Percentiles rank a stretch among this genome's conserved stretches.
Evolutionary conservation across 1,284 basidiomycete genomes (phyloP).

Genomic region (Mycena citricolor): DNA sequence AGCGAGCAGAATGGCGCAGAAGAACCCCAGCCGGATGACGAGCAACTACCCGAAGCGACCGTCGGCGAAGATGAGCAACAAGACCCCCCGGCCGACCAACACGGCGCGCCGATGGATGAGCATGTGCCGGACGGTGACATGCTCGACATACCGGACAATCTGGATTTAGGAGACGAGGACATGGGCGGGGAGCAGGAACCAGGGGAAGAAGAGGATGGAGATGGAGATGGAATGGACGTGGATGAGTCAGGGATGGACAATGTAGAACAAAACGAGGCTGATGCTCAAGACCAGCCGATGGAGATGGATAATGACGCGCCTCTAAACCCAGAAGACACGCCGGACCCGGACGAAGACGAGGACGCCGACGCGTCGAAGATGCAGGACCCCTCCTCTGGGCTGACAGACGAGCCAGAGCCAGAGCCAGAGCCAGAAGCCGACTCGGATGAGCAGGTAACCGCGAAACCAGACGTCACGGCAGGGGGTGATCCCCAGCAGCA

Average conservation of each 20-base stretch:
- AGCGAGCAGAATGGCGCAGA: conserved; percentile 33
- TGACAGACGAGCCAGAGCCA: conserved; percentile 10
- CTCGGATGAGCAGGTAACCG: conserved; percentile 38
- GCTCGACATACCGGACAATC: conserved; percentile 82
- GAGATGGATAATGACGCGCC: conserved; percentile 15
- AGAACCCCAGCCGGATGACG: conserved; percentile 30
- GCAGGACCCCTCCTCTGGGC: conserved; percentile 12
- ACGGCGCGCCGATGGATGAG: conserved; percentile 71
- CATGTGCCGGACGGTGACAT: conserved; percentile 74
- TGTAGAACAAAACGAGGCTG: conserved; percentile 15
- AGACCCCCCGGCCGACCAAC: conserved; percentile 45
- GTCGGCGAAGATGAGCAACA: conserved; percentile 36
- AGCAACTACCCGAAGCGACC: conserved; percentile 25
- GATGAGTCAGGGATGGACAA: conserved; percentile 32
- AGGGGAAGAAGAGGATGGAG: conserved; percentile 33
- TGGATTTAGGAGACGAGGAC: conserved; percentile 57
- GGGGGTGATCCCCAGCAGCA: conserved; percentile 35
- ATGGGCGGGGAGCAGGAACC: no score
- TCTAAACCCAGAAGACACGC: no score
- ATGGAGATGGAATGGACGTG: conserved; percentile 24
- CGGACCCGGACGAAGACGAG: conserved; percentile 24
- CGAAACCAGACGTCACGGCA: conserved; percentile 40
- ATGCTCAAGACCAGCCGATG: not conserved
- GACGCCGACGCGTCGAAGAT: conserved; percentile 8
- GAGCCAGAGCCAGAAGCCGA: conserved; percentile 10